These are phyloP conservation scores for Corymbia maculata DNA, from an alignment of 345 rosid species.

Conservation along the genomic window DNA sequence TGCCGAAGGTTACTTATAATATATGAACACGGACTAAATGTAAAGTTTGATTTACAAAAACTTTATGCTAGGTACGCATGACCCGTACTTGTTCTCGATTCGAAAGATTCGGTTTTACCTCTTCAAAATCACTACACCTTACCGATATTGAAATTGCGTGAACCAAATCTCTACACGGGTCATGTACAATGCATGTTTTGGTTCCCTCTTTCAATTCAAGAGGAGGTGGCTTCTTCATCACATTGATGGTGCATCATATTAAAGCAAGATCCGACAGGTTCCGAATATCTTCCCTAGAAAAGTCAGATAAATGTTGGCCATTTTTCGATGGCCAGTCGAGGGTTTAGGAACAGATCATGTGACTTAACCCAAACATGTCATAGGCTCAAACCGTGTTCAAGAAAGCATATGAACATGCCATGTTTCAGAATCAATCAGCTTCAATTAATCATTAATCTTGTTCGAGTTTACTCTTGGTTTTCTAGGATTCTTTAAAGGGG, in stretches of 20 bases:
- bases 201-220: neutral
- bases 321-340: neutral
- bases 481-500: neutral
- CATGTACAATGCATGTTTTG: neutral
- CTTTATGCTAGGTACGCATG: neutral
- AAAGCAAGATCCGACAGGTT: neutral
- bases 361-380: neutral
- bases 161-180: neutral
- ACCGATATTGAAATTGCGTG: fast-evolving
- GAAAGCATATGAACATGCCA: neutral
- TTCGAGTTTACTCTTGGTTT: neutral
- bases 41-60: neutral
- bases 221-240: neutral
- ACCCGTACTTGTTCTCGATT: neutral
- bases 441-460: neutral
- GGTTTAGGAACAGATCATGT: neutral
- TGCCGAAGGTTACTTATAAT: neutral
- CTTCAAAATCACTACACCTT: neutral
- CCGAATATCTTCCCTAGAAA: neutral
- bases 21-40: neutral
- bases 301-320: neutral
- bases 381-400: neutral
- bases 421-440: neutral
- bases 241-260: neutral
- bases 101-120: neutral